phyloP scores from a whole-genome alignment of 2,329 filamentous ascomycete genomes.

The Laburnicola sp. region DNA sequence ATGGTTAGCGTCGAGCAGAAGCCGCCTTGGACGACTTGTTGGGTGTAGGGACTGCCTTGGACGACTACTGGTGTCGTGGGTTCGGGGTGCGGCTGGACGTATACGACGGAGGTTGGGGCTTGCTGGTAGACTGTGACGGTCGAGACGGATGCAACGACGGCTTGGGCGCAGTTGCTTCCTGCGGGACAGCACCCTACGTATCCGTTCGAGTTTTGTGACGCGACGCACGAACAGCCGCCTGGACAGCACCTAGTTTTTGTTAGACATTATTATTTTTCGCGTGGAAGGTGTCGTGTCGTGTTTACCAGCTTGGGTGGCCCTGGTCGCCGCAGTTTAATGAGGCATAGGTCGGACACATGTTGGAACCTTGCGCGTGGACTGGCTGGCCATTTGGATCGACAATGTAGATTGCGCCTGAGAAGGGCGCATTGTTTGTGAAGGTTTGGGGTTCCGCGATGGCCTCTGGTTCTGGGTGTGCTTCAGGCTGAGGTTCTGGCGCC shows the following conservation, averaged over 20 bases:
- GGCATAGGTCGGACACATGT: slow-evolving; percentile 41
- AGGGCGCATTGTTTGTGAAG: slow-evolving; percentile 44
- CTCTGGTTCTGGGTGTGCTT: slow-evolving; percentile 21
- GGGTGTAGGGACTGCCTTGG: slow-evolving; percentile 14
- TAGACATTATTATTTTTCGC: neutral
- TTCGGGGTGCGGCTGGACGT: slow-evolving; percentile 29
- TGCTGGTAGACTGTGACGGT: slow-evolving; percentile 42
- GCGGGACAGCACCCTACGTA: slow-evolving; percentile 45
- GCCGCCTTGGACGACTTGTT: slow-evolving; percentile 23
- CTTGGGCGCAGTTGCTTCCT: slow-evolving; percentile 39
- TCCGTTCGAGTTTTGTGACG: slow-evolving; percentile 35
- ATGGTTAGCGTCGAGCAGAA: slow-evolving; percentile 45
- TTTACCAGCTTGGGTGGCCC: slow-evolving; percentile 49
- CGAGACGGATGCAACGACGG: slow-evolving; percentile 34
- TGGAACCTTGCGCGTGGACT: slow-evolving; percentile 36
- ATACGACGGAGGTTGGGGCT: slow-evolving; percentile 34
- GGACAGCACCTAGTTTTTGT: slow-evolving; percentile 41
- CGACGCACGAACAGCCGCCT: slow-evolving; percentile 38
- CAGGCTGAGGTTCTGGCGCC: slow-evolving; percentile 30
- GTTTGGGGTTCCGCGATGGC: slow-evolving; percentile 28
- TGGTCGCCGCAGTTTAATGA: slow-evolving; percentile 49
- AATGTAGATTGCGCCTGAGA: slow-evolving; percentile 47
- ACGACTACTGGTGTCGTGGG: slow-evolving; percentile 22
- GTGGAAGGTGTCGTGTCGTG: no score
- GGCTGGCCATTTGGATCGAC: slow-evolving; percentile 38